Evolutionary conservation across 2,329 filamentous ascomycete species (phyloP), one percentile per base, ranked within the genome.

Genomic region (Aphanocladium album): DNA sequence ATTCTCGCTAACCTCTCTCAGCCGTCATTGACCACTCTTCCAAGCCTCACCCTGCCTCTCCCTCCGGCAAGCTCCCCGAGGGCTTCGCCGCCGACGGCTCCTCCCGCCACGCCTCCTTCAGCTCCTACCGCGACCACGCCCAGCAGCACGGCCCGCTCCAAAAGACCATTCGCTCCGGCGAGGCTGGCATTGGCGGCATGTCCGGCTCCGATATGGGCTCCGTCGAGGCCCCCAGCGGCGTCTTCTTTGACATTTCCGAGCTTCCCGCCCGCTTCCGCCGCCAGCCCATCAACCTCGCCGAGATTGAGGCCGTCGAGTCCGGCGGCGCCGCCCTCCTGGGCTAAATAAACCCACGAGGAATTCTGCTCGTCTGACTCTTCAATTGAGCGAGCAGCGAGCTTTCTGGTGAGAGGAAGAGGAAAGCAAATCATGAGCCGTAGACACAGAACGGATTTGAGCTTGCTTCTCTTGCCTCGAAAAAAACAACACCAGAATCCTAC

Each of bases 271-370:
- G 93, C 69, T 99, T 97, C 84, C 86, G 88, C 70, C 84, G 91
- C 65, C 79, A 84, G 53, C 83, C 86, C 14, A 89, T 93, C 77
- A 88, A 84, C 41, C 76, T 87, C 67, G 87, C 87, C 47, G 95
- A 99, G 83, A 99, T 99, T 63, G 95, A 98, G 75, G 93, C 92
- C 23, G 84, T 99, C 70, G 92, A 97, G 84, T 95, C 91, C 60
- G 95, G 93, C 60, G 95, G 95, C 61, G 95, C 93, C 37, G 77
- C 82, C 39, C 72, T 81, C 60, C 75, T 81, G 65, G 77, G 78
- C 64, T 84, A 74, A 70, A 65, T 61, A 27, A 62, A 30, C 16
- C n/a, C 4, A 27, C n/a, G 12, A 41, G 11, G 11, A 37, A 30
- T 19, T 21, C 11, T 23, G 57, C 57, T 53, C 49, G 49, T 47